Base-by-base conservation (phyloP, 1,284 basidiomycete species). In the Pascua guehoae region DNA sequence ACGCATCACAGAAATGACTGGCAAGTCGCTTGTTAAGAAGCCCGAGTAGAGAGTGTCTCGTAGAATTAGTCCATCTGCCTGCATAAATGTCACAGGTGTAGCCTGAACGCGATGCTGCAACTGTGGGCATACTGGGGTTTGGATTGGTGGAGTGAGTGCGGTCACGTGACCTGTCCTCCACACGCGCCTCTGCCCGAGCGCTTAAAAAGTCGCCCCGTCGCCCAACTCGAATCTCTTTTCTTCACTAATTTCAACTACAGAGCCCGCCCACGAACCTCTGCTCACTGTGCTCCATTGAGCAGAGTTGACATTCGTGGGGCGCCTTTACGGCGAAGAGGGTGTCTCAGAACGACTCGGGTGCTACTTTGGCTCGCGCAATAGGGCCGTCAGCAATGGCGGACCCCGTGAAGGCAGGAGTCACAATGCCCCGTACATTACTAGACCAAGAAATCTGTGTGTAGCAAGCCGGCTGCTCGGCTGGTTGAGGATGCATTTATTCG, bases 341-440 rank as follows among this genome's bases (percentile, higher is more conserved):
- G 49, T 62, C 57, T 53, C 48, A 62, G 60, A 62, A 16, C 38
- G 16, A 48, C 16, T 43, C 51, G 56, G 60, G 60, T 51, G 60
- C 57, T 61, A 54, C 60, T 62, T 62, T 62, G 56, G 60, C 60
- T 62, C 49, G 57, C 56, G 49, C 57, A 58, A 48, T 45, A 58
- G 48, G 54, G 41, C 15, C 8, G 24, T 32, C 24, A 32, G 24
- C 38, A 12, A 15, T 16, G 2, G 24, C 24, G 14, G 37, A 4
- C 46, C 51, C 45, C n/a, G 36, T 62, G 60, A 62, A n/a, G 40
- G 60, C 36, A 51, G 40, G 52, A 56, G 60, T 62, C 60, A 58
- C 60, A 49, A 58, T 56, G 60, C 60, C 57, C 60, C 56, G 48
- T 11, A 61, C 48, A 61, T 58, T n/a, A n/a, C n/a, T n/a, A n/a